Evolutionary conservation across 192 early-diverging fungal genomes (phyloP).

Genomic region (Entomortierella lignicola): DNA sequence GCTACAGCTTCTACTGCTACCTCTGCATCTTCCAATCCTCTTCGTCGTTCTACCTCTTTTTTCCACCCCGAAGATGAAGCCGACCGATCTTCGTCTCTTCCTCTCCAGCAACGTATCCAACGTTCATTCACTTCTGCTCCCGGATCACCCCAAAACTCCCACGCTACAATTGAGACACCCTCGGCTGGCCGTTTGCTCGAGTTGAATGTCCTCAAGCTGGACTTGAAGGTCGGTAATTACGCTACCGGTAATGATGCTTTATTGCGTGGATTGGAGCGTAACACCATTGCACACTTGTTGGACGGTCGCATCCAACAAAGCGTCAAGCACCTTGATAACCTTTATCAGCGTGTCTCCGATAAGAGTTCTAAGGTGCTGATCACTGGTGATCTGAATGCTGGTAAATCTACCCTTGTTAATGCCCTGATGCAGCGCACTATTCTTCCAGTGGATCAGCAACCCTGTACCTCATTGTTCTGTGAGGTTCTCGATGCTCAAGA

Average conservation of each 20-base stretch:
- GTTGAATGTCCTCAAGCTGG: slow-evolving; percentile 74
- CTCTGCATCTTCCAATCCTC: slow-evolving; percentile 34
- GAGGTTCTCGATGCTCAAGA: slow-evolving; percentile 95
- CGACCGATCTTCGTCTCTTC: slow-evolving; percentile 15
- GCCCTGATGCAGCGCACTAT: slow-evolving; percentile 91
- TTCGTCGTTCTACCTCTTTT: slow-evolving; percentile 33
- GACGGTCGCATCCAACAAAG: slow-evolving; percentile 76
- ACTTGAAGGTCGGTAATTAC: slow-evolving; percentile 75
- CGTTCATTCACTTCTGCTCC: slow-evolving; percentile 51
- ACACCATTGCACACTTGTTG: slow-evolving; percentile 77
- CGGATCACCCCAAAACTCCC: slow-evolving; percentile 33
- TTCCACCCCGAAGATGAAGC: slow-evolving; percentile 45
- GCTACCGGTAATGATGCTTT: slow-evolving; percentile 65
- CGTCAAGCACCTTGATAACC: slow-evolving; percentile 82
- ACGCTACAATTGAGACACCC: slow-evolving; percentile 8
- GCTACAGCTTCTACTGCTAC: slow-evolving; percentile 22
- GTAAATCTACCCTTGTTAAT: slow-evolving; percentile 98
- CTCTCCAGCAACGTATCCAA: slow-evolving; percentile 43
- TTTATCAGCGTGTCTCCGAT: slow-evolving; percentile 88
- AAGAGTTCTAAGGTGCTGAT: slow-evolving; percentile 94
- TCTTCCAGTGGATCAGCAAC: slow-evolving; percentile 96
- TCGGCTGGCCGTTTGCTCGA: slow-evolving; percentile 56
- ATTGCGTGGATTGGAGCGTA: slow-evolving; percentile 73
- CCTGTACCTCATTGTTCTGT: slow-evolving; percentile 95
- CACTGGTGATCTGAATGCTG: slow-evolving; percentile 98